These are phyloP conservation scores for Lindgomyces ingoldianus DNA, from an alignment of 495 filamentous ascomycete species.

Conservation along the genomic window DNA sequence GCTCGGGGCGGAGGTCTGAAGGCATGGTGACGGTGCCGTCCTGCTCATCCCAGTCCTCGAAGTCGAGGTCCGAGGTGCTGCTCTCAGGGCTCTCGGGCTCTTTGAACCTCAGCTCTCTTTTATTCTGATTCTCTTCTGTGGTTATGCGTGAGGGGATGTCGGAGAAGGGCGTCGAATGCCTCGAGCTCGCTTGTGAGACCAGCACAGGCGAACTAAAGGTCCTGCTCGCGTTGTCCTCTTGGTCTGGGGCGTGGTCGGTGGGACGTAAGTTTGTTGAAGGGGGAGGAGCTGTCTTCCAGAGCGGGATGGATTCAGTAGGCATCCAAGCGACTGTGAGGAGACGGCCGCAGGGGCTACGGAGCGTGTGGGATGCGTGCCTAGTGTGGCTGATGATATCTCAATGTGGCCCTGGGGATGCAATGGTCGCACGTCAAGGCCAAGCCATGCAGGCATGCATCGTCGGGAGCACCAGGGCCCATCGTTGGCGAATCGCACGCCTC, in stretches of 20 bases:
- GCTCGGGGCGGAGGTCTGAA: conserved; percentile 30
- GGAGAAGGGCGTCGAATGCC: conserved; percentile 29
- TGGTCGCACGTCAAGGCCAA: conserved; percentile 3
- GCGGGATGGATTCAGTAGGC: not conserved
- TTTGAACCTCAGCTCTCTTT: conserved; percentile 1
- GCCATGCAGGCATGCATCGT: not conserved
- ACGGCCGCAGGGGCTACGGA: too few relatives aligned
- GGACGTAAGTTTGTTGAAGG: not conserved
- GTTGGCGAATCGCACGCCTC: conserved; percentile 8
- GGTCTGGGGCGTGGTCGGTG: not conserved
- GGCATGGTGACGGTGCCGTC: conserved; percentile 32
- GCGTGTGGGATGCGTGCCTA: too few relatives aligned
- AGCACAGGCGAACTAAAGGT: conserved; percentile 19
- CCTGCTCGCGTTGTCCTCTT: not conserved
- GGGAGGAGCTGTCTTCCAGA: not conserved
- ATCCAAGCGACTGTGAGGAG: not conserved
- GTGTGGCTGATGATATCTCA: too few relatives aligned
- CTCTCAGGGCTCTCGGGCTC: conserved; percentile 18
- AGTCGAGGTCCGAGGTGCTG: conserved; percentile 34
- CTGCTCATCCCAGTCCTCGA: conserved; percentile 42
- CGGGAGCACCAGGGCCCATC: not conserved
- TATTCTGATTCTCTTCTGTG: not conserved
- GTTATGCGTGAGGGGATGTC: conserved; percentile 9
- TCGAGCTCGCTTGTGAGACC: conserved; percentile 14
- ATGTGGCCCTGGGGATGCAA: too few relatives aligned